Evolutionary conservation across 2,329 filamentous ascomycete species (phyloP), one percentile per base, ranked within the genome.

Genomic region (Ophiostoma tasmaniense): DNA sequence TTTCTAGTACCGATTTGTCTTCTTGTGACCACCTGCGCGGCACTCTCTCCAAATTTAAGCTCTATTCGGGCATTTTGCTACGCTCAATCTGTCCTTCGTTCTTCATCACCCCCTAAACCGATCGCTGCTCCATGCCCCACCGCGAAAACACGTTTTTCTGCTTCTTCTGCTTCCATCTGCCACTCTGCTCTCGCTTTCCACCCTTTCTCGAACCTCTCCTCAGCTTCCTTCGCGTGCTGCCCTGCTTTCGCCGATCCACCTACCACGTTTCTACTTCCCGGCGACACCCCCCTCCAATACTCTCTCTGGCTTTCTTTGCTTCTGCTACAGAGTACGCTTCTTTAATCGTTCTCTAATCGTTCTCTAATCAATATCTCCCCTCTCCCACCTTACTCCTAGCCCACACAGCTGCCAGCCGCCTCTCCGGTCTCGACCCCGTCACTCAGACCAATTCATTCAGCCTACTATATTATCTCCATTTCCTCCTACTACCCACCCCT

Each of bases 261-360:
- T 64, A 64, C 69, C 69, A 70, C 69, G 69, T 70, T 70, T 68
- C 30, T 61, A 35, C 66, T 64, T 68, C 66, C 69, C 66, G 62
- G 25, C n/a, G 65, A 33, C 30, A 33, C 37, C 61, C 68, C 64
- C 25, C 35, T 62, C 59, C 33, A 33, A 64, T 55, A 25, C 50
- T 68, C 30, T 66, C 50, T 68, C 30, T 66, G 33, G 33, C 52
- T 64, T n/a, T 5, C 50, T 64, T 22, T 59, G 22, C 35, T 59
- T 39, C 61, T 42, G 37, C 13, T 39, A 39, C 37, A 39, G 37
- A 39, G 11, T 13, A 39, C 37, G 37, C 37, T 39, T 39, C 37
- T 13, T 10, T 39, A 39, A 39, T 39, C 37, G 37, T 45, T 45
- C 17, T 45, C 42, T 45, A 45, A n/a, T 45, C 42, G 42, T 52